Percentiles rank a stretch among this genome's conserved stretches.
These are phyloP conservation scores for Gleditsia sinensis DNA, from an alignment of 306 rosid species.

Conservation along the genomic window DNA sequence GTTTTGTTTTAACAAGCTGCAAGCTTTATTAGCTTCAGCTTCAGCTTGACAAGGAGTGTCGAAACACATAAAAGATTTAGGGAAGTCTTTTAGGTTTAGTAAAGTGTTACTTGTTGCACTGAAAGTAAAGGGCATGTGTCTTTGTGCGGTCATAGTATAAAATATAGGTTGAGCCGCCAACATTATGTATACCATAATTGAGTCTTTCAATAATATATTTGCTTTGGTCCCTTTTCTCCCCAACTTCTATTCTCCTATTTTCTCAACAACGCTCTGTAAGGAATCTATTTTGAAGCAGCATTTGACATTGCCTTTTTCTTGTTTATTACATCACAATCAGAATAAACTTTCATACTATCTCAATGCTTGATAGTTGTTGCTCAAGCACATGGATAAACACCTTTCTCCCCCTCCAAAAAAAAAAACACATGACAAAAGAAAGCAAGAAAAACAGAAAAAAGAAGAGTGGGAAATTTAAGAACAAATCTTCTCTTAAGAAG, in stretches of 20 bases:
- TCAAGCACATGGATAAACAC: not conserved
- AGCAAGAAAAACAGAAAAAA: not conserved
- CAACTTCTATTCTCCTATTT: not conserved
- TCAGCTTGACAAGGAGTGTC: no score
- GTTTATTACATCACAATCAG: slow-evolving; percentile 17
- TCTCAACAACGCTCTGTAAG: not conserved
- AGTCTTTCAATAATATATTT: not conserved
- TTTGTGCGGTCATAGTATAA: not conserved
- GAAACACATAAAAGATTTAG: not conserved
- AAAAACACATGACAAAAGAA: not conserved
- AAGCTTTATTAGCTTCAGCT: no score
- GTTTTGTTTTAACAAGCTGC: no score
- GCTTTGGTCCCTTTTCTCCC: not conserved
- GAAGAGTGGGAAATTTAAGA: not conserved
- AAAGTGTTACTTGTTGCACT: not conserved
- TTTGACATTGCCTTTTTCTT: slow-evolving; percentile 7
- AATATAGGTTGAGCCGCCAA: not conserved
- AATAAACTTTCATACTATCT: slow-evolving; percentile 3
- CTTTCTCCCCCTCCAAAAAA: not conserved
- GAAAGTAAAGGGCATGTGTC: not conserved
- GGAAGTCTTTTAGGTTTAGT: not conserved
- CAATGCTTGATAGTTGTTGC: slow-evolving; percentile 3
- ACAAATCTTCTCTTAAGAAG: not conserved
- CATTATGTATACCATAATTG: not conserved
- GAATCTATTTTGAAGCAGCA: not conserved